Percentiles rank a stretch among this genome's conserved stretches.
Evolutionary conservation across 306 rosid species (phyloP).

Genomic region (Cicer bijugum): DNA sequence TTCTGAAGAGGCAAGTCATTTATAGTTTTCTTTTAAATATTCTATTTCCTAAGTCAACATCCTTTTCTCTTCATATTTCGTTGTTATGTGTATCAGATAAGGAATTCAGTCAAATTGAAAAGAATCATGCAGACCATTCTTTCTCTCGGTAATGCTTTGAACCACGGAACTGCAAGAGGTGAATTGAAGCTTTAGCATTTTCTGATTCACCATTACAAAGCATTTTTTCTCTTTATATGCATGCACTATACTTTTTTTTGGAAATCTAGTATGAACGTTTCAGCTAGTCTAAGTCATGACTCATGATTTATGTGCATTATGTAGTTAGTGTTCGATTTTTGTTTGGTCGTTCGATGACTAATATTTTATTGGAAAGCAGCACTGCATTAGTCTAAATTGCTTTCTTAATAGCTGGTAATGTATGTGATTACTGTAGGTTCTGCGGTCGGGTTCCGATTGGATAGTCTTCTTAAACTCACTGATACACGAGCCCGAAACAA

Average conservation of each 20-base stretch:
- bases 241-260: constrained; percentile 2
- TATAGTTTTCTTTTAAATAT: constrained; percentile 34
- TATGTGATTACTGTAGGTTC: constrained; percentile 62
- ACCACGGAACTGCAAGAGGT: constrained; percentile 99
- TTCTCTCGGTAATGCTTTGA: constrained; percentile 94
- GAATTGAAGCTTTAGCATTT: constrained; percentile 46
- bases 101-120: constrained; percentile 89
- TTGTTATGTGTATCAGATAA: constrained; percentile 68
- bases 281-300: constrained; percentile 11
- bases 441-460: constrained; percentile 97
- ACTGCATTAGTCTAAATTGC: constrained; percentile 27
- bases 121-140: constrained; percentile 99
- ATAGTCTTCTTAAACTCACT: constrained; percentile 94
- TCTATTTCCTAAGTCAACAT: constrained; percentile 10
- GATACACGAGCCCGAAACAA: constrained; percentile 90
- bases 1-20: constrained; percentile 75
- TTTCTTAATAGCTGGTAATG: constrained; percentile 32
- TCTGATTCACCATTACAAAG: constrained; percentile 8
- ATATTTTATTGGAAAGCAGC: constrained; percentile 17
- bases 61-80: constrained; percentile 38
- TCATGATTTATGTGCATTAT: constrained; percentile 10
- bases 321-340: constrained; percentile 28
- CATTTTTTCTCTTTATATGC: not conserved
- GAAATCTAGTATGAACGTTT: constrained; percentile 13
- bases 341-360: constrained; percentile 9